A percentile compares a stretch with the other conserved stretches of the same genome.
Evolutionary conservation across 1,139 yeast species (phyloP).

Genomic region (Saccharomyces hybrid): DNA sequence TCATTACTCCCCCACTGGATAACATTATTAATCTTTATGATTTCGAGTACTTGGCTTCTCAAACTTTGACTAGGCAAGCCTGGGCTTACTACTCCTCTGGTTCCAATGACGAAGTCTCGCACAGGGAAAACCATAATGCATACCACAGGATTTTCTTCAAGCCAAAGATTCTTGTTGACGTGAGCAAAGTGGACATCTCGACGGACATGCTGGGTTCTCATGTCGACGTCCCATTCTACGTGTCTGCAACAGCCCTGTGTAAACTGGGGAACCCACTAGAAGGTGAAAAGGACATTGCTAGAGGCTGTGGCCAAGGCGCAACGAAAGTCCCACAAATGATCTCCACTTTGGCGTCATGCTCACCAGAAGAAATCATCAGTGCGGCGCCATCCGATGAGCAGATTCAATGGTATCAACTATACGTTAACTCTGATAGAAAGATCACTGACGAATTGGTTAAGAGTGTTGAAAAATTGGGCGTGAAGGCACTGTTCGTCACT

Average conservation of each 20-base stretch:
- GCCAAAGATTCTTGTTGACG: constrained; percentile 65
- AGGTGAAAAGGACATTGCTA: constrained; percentile 72
- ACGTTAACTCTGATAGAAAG: constrained; percentile 66
- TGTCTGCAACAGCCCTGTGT: constrained; percentile 76
- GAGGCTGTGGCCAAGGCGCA: constrained; percentile 56
- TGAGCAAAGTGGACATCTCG: constrained; percentile 44
- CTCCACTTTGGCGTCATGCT: constrained; percentile 69
- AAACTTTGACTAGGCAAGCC: constrained; percentile 65
- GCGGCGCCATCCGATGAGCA: constrained; percentile 44
- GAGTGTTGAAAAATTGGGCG: constrained; percentile 68
- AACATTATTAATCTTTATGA: constrained; percentile 30
- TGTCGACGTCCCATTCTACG: constrained; percentile 61
- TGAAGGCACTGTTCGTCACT: constrained; percentile 74
- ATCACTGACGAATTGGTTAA: constrained; percentile 53
- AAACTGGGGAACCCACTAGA: constrained; percentile 66
- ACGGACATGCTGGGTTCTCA: constrained; percentile 49
- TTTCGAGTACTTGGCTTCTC: constrained; percentile 78
- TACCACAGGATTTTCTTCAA: constrained; percentile 80
- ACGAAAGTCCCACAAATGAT: constrained; percentile 72
- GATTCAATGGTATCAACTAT: constrained; percentile 81
- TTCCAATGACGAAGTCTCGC: constrained; percentile 82
- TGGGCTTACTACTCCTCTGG: constrained; percentile 93
- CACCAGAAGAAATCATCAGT: constrained; percentile 62
- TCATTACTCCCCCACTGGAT: constrained; percentile 31
- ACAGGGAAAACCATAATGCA: constrained; percentile 83